Evolutionary conservation across 2,329 filamentous ascomycete species (phyloP).

Genomic region (Diaporthe sp.): DNA sequence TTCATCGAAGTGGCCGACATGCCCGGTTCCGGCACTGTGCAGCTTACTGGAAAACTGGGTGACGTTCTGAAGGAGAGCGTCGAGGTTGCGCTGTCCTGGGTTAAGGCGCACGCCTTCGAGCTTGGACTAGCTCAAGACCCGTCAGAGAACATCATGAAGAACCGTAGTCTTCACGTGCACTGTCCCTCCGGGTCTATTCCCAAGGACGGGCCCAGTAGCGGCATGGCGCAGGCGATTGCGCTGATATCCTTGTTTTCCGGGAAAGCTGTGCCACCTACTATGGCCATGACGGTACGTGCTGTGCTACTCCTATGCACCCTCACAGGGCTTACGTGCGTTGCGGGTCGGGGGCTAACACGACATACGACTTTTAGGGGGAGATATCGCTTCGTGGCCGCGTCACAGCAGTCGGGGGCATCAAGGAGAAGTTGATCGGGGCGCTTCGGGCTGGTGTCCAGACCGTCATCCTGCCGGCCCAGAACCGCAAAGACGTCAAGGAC

Average conservation of each 20-base stretch:
- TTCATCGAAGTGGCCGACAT: constrained; percentile 99
- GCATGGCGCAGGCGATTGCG: constrained; percentile 93
- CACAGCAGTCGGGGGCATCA: constrained; percentile 96
- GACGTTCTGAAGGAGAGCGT: constrained; percentile 98
- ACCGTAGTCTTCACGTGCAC: constrained; percentile 93
- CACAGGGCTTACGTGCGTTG: constrained; percentile 43
- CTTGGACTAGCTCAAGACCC: constrained; percentile 86
- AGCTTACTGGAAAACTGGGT: constrained; percentile 95
- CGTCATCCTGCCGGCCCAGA: constrained; percentile 88
- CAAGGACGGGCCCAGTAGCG: constrained; percentile 90
- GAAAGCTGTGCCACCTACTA: constrained; percentile 87
- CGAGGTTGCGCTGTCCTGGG: constrained; percentile 96
- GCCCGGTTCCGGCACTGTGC: constrained; percentile 91
- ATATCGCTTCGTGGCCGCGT: constrained; percentile 89
- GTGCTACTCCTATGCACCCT: constrained; percentile 8
- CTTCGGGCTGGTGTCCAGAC: constrained; percentile 94
- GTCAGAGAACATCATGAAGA: constrained; percentile 94
- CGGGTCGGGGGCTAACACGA: constrained; percentile 45
- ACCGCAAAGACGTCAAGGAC: constrained; percentile 93
- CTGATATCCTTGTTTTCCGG: constrained; percentile 91
- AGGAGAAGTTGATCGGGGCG: constrained; percentile 98
- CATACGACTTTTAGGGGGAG: constrained; percentile 66
- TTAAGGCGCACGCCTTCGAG: constrained; percentile 95
- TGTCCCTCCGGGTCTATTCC: constrained; percentile 95
- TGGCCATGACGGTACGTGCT: constrained; percentile 88